Percentiles rank a stretch among this genome's conserved stretches.
Evolutionary conservation across 2,329 filamentous ascomycete species (phyloP).

Genomic region (Paraphoma chrysanthemicola): DNA sequence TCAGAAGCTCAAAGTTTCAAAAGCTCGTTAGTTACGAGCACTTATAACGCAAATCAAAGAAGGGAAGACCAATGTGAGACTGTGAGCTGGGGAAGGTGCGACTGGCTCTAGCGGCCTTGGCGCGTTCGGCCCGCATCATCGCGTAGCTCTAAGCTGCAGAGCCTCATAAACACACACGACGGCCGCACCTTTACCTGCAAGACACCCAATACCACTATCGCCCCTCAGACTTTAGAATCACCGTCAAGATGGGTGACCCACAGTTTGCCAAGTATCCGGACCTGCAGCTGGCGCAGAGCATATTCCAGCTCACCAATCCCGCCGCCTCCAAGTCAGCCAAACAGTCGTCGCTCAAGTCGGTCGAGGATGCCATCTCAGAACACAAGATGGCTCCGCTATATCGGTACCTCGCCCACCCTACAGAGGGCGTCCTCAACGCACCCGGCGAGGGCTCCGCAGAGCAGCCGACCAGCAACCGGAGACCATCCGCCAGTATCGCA

Average conservation of each 20-base stretch:
- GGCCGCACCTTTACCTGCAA: conserved; percentile 12
- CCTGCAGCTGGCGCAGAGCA: conserved; percentile 81
- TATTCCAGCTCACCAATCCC: conserved; percentile 85
- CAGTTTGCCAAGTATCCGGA: conserved; percentile 87
- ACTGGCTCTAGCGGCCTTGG: not conserved
- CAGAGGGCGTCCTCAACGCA: conserved; percentile 81
- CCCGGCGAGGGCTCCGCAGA: conserved; percentile 68
- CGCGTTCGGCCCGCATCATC: conserved; percentile 15
- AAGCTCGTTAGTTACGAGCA: too few relatives aligned
- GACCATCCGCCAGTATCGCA: conserved; percentile 62
- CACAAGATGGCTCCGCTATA: conserved; percentile 90
- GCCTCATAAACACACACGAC: conserved; percentile 22
- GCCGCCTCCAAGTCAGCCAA: conserved; percentile 71
- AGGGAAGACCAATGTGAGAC: not conserved
- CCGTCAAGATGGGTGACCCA: conserved; percentile 71
- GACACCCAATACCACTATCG: conserved; percentile 10
- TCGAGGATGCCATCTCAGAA: conserved; percentile 83
- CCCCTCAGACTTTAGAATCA: conserved; percentile 6
- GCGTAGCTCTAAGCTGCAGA: conserved; percentile 7
- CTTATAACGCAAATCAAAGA: not conserved
- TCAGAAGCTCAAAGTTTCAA: too few relatives aligned
- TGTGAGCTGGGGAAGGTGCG: not conserved
- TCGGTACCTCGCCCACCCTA: conserved; percentile 81
- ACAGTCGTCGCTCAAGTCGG: conserved; percentile 72
- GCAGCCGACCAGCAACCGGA: conserved; percentile 60